Evolutionary conservation across 2,329 filamentous ascomycete genomes (phyloP).

Genomic region (Tolypocladium cylindrosporum): DNA sequence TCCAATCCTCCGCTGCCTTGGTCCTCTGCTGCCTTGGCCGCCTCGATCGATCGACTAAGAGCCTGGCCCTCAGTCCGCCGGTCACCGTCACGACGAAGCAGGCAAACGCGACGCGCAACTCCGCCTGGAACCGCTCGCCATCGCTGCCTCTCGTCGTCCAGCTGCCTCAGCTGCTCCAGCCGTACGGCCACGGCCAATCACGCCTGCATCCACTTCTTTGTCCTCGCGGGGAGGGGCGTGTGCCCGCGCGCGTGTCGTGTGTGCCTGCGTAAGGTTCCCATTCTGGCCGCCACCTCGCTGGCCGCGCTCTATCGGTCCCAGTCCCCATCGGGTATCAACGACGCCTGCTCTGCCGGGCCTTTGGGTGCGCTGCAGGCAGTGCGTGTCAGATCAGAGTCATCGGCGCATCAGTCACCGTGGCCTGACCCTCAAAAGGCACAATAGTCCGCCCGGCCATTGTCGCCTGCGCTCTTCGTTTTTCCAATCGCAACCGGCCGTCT

Average conservation of each 20-base stretch:
- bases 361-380: neutral
- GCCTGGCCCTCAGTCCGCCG: neutral
- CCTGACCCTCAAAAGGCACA: neutral
- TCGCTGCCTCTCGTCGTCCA: neutral
- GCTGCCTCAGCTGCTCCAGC: neutral
- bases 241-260: slow-evolving; percentile 1
- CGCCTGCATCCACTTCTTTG: neutral
- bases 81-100: neutral
- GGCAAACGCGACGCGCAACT: neutral
- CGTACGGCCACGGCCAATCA: neutral
- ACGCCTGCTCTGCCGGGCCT: neutral
- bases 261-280: slow-evolving; percentile 6
- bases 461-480: neutral
- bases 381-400: slow-evolving; percentile 1
- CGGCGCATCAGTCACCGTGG: neutral
- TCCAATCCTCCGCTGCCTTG: neutral
- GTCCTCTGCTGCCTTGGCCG: neutral
- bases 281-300: slow-evolving; percentile 7
- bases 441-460: neutral
- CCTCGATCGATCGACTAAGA: neutral
- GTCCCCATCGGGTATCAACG: slow-evolving; percentile 10
- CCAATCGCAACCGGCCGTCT: neutral
- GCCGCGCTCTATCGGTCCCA: neutral
- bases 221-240: slow-evolving; percentile 3
- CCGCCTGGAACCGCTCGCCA: neutral